Conservation (phyloP, 208 protist species). For the Trypanosoma boissoni region DNA sequence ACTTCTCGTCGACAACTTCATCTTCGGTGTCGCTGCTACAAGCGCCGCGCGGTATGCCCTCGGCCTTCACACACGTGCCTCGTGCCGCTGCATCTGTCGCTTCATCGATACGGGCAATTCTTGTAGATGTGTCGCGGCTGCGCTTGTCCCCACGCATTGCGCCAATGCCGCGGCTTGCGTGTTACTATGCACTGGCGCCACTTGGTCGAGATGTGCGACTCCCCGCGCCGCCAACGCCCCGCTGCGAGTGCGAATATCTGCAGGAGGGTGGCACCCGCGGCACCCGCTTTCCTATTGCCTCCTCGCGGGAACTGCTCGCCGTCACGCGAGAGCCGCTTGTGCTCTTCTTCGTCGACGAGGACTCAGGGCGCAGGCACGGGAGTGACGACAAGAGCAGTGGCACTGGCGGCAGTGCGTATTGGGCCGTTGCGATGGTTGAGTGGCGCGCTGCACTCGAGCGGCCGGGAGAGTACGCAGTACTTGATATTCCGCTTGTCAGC, state of each 20-base stretch:
- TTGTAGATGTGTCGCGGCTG: constrained; percentile 60
- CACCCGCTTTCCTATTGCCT: constrained; percentile 42
- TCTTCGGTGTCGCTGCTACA: constrained; percentile 24
- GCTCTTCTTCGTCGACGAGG: constrained; percentile 78
- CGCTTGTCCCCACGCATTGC: constrained; percentile 48
- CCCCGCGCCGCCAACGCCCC: constrained; percentile 50
- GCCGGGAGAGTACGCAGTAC: constrained; percentile 32
- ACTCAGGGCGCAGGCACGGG: constrained; percentile 20
- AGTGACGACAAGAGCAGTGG: neutral
- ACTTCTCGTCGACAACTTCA: constrained; percentile 18
- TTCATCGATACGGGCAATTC: constrained; percentile 8
- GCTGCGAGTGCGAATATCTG: constrained; percentile 61
- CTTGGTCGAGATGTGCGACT: constrained; percentile 61
- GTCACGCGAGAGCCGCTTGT: constrained; percentile 73
- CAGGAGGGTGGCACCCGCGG: constrained; percentile 23
- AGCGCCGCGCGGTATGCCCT: neutral
- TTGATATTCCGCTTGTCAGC: constrained; percentile 57
- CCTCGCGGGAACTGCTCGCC: constrained; percentile 35
- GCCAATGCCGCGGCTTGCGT: constrained; percentile 70
- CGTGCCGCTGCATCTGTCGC: constrained; percentile 19
- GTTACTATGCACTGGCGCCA: constrained; percentile 57
- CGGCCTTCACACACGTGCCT: constrained; percentile 25
- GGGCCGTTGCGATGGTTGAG: constrained; percentile 74
- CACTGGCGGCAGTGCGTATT: constrained; percentile 31
- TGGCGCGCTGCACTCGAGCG: constrained; percentile 50